phyloP scores from a whole-genome alignment of 176 grass and related monocot genomes.

The Thalia dealbata region DNA sequence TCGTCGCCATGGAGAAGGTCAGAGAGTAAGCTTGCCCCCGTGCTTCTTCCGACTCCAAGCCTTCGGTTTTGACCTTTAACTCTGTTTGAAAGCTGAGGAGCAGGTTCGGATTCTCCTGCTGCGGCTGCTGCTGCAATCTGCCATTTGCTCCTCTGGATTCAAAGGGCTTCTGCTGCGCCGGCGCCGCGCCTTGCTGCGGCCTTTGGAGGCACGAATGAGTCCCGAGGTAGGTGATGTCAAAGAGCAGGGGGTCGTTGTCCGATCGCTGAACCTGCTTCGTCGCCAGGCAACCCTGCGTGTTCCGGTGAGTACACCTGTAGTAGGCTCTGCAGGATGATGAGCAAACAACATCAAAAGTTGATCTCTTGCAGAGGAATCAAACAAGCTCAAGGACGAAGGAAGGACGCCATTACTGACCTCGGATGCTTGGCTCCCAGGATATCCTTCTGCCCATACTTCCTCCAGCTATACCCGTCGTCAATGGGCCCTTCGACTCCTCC shows the following conservation, averaged over 20 bases:
- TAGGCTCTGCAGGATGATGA: slow-evolving; percentile 42
- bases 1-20: neutral
- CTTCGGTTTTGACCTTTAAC: neutral
- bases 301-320: slow-evolving; percentile 80
- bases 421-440: slow-evolving; percentile 83
- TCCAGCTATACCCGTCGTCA: slow-evolving; percentile 72
- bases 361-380: neutral
- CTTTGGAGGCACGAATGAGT: slow-evolving; percentile 47
- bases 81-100: neutral
- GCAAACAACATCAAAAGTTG: neutral
- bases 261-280: slow-evolving; percentile 85
- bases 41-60: slow-evolving; percentile 14
- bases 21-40: no score
- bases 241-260: slow-evolving; percentile 46
- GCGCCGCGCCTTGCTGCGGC: neutral
- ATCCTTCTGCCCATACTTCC: slow-evolving; percentile 97
- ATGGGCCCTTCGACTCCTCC: slow-evolving; percentile 28
- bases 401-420: slow-evolving; percentile 36
- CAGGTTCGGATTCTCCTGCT: neutral
- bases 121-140: neutral
- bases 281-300: slow-evolving; percentile 47
- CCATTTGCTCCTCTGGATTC: neutral
- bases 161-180: neutral
- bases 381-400: neutral
- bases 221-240: slow-evolving; percentile 64